Percentiles rank a stretch among this genome's conserved stretches.
Conservation (phyloP, 306 rosid species). For the Herpetospermum pedunculosum region DNA sequence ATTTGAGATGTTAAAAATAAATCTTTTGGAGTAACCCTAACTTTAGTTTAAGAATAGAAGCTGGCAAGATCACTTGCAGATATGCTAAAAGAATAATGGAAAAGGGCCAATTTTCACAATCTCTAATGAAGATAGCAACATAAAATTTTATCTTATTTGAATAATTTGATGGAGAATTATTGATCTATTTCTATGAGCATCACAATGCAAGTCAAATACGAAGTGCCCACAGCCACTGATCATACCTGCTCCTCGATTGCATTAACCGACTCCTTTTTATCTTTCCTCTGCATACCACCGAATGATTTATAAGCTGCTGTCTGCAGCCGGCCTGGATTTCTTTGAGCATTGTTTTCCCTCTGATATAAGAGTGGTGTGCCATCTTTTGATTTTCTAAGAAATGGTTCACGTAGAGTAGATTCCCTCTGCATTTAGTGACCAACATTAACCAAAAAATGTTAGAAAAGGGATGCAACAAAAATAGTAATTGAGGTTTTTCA, state of each 20-base stretch:
- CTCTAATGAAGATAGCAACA: not conserved
- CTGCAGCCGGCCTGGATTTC: slow-evolving; percentile 25
- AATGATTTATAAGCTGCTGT: slow-evolving; percentile 37
- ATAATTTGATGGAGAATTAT: not conserved
- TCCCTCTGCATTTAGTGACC: slow-evolving; percentile 30
- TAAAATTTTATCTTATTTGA: not conserved
- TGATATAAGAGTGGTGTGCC: slow-evolving; percentile 16
- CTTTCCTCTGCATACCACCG: slow-evolving; percentile 54
- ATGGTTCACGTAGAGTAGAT: slow-evolving; percentile 19
- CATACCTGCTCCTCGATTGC: slow-evolving; percentile 60
- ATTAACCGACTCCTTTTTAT: slow-evolving; percentile 39
- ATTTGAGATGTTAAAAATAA: not conserved
- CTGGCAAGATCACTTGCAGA: not conserved
- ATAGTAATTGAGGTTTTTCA: not conserved
- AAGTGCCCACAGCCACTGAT: not conserved
- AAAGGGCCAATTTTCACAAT: not conserved
- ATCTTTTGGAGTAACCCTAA: not conserved
- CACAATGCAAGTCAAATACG: not conserved
- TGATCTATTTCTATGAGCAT: not conserved
- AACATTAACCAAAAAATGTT: not conserved
- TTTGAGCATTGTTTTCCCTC: slow-evolving; percentile 12
- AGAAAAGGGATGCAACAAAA: not conserved
- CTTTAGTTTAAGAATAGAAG: not conserved
- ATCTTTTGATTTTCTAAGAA: slow-evolving; percentile 25
- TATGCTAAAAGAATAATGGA: not conserved